A percentile compares a stretch with the other conserved stretches of the same genome.
phyloP scores from a whole-genome alignment of 2,329 filamentous ascomycete genomes.

The Arthrobotrys musiformis region DNA sequence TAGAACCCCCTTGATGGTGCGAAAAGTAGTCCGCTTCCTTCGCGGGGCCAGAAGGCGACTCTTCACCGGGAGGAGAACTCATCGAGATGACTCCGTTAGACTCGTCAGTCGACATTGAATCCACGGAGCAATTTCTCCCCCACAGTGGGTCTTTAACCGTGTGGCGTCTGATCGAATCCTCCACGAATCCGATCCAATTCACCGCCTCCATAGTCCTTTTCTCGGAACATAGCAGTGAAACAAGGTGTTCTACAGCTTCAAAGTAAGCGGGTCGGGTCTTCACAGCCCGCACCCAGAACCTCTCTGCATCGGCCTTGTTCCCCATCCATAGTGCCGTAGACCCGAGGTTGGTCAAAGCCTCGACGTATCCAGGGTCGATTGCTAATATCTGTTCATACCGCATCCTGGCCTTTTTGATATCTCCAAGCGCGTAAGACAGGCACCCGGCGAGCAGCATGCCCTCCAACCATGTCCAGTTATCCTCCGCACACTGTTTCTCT shows the following conservation, averaged over 20 bases:
- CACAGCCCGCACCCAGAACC: constrained; percentile 86
- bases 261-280: constrained; percentile 86
- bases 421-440: constrained; percentile 74
- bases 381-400: constrained; percentile 70
- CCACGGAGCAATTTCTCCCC: constrained; percentile 43
- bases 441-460: constrained; percentile 92
- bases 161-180: constrained; percentile 73
- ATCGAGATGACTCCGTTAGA: constrained; percentile 53
- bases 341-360: constrained; percentile 92
- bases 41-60: constrained; percentile 6
- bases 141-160: constrained; percentile 62
- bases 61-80: constrained; percentile 38
- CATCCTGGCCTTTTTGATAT: constrained; percentile 63
- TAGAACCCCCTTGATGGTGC: neutral
- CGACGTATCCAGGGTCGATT: constrained; percentile 70
- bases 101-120: constrained; percentile 54
- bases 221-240: constrained; percentile 83
- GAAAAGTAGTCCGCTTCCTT: constrained; percentile 47
- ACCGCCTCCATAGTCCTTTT: constrained; percentile 86
- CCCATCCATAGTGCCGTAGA: constrained; percentile 87
- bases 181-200: constrained; percentile 84
- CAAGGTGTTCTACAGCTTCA: constrained; percentile 93
- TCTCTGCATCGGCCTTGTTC: constrained; percentile 82
- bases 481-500: constrained; percentile 79
- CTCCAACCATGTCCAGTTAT: constrained; percentile 88